These are phyloP conservation scores for Ottelia alismoides DNA, from an alignment of 106 monocot genomes.

Conservation along the genomic window DNA sequence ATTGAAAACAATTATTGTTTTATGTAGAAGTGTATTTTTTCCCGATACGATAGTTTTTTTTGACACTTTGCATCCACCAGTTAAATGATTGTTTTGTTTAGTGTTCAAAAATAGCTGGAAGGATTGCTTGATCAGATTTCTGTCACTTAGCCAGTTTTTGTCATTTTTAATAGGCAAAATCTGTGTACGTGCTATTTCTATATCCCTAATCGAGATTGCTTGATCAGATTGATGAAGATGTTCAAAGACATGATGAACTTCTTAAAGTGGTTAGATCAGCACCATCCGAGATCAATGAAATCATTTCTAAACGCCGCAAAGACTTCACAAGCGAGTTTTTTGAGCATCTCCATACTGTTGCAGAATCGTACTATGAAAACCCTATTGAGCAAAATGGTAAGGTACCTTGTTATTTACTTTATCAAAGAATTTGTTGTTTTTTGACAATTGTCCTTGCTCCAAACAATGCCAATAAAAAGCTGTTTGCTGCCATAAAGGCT, in stretches of 20 bases:
- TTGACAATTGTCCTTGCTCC: too few species aligned
- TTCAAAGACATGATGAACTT: conserved; percentile 77
- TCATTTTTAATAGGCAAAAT: too few species aligned
- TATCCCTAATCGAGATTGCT: too few species aligned
- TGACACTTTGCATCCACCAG: neutral
- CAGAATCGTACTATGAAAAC: conserved; percentile 61
- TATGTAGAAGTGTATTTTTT: too few species aligned
- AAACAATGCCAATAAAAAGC: too few species aligned
- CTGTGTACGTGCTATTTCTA: too few species aligned
- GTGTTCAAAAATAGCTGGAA: neutral
- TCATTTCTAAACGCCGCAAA: conserved; percentile 57
- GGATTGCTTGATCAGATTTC: too few species aligned
- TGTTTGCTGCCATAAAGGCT: too few species aligned
- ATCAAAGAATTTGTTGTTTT: too few species aligned
- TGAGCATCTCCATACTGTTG: conserved; percentile 61
- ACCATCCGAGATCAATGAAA: conserved; percentile 38
- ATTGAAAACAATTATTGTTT: too few species aligned
- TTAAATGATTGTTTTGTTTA: neutral
- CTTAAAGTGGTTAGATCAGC: conserved; percentile 35
- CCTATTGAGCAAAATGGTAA: conserved; percentile 68
- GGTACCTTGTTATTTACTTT: too few species aligned
- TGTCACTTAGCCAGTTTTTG: neutral
- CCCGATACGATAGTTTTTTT: too few species aligned
- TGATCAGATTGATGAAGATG: conserved; percentile 72
- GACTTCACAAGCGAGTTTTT: conserved; percentile 93